These are phyloP conservation scores for Rhododendron molle DNA, from an alignment of 148 eudicot genomes.

Conservation along the genomic window DNA sequence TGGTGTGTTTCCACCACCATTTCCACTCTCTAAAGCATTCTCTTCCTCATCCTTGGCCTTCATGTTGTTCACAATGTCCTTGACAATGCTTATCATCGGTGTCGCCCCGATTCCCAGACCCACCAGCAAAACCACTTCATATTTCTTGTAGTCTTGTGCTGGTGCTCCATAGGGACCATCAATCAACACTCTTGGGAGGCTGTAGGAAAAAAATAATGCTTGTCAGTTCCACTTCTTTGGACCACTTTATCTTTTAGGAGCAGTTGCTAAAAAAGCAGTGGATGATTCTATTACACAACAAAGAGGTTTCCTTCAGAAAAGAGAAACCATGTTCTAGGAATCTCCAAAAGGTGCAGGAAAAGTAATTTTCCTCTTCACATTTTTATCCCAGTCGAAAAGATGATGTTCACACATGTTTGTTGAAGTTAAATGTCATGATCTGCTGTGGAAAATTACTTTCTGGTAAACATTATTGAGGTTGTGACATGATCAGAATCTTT, in stretches of 20 bases:
- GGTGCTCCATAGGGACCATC: slow-evolving; percentile 61
- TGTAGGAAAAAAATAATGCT: neutral
- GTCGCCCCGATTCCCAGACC: slow-evolving; percentile 55
- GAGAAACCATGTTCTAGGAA: neutral
- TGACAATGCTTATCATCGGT: slow-evolving; percentile 53
- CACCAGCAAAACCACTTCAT: slow-evolving; percentile 44
- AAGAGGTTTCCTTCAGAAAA: neutral
- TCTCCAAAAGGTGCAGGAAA: neutral
- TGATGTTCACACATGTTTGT: slow-evolving; percentile 9
- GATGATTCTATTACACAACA: neutral
- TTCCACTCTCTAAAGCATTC: slow-evolving; percentile 23
- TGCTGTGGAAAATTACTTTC: neutral
- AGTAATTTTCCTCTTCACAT: neutral
- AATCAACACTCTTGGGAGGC: slow-evolving; percentile 46
- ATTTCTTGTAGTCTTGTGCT: slow-evolving; percentile 53
- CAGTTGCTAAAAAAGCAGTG: neutral
- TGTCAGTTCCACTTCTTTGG: neutral
- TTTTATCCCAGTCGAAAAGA: neutral
- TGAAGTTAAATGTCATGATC: neutral
- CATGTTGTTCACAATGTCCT: slow-evolving; percentile 54
- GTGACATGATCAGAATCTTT: neutral
- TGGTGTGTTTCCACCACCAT: neutral
- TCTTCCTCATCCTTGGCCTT: slow-evolving; percentile 35
- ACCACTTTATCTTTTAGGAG: neutral
- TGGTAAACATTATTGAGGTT: neutral